Conservation (phyloP, 75 land plant species). For the Picea glauca region DNA sequence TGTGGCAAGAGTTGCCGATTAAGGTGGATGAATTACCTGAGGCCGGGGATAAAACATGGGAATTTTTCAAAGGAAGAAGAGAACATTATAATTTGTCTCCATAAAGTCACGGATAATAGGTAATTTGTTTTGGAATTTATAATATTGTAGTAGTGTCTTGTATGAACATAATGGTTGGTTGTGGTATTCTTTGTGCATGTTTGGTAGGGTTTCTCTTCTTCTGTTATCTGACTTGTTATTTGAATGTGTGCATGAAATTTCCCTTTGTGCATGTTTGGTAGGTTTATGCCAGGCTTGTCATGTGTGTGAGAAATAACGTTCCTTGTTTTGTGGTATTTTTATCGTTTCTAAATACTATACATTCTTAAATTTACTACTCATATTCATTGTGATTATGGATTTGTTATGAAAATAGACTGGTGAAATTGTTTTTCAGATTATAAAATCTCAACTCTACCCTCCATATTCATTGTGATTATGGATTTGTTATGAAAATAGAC, state of each 20-base stretch:
- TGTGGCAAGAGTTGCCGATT: conserved; percentile 36
- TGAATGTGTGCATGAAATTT: too few species aligned
- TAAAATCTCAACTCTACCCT: background rate
- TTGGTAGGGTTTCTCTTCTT: too few species aligned
- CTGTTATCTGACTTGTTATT: too few species aligned
- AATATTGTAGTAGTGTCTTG: background rate
- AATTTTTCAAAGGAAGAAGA: conserved; percentile 22
- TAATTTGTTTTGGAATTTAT: background rate
- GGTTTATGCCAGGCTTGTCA: too few species aligned
- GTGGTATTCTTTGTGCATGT: background rate
- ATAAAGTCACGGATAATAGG: conserved; percentile 18
- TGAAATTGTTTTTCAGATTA: background rate
- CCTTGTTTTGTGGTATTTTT: too few species aligned
- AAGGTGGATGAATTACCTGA: conserved; percentile 33
- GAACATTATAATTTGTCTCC: conserved; percentile 18
- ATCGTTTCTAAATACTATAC: too few species aligned
- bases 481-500: background rate
- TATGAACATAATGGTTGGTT: background rate
- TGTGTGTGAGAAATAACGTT: too few species aligned
- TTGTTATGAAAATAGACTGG: background rate
- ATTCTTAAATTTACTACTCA: background rate
- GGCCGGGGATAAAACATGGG: conserved; percentile 32
- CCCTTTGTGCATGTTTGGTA: too few species aligned
- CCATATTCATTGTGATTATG: background rate
- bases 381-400: background rate